Percentiles rank a stretch among this genome's conserved stretches.
Conservation (phyloP, 305 asterid species). For the Fraxinus xanthoxyloides region DNA sequence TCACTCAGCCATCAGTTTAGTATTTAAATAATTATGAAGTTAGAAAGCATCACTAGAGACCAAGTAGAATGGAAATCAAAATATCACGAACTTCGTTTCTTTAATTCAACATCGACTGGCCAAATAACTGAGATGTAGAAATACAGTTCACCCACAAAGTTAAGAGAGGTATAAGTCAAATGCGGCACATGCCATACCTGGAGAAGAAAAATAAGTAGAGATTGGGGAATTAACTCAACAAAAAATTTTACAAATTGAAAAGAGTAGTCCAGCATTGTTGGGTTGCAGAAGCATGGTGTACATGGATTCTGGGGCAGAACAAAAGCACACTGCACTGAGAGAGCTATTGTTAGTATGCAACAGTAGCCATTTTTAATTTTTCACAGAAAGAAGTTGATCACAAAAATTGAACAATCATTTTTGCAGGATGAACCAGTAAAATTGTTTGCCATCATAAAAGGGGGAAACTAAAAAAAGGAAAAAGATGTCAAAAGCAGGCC, state of each 20-base stretch:
- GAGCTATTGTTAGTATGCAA: not conserved
- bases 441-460: not conserved
- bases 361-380: not conserved
- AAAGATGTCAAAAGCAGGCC: not conserved
- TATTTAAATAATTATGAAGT: not conserved
- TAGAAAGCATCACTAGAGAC: not conserved
- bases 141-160: not conserved
- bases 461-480: not conserved
- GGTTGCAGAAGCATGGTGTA: conserved; percentile 28
- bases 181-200: not conserved
- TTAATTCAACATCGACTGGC: not conserved
- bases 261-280: conserved; percentile 16
- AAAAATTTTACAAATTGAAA: not conserved
- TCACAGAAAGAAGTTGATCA: not conserved
- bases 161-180: not conserved
- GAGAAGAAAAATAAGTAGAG: not conserved
- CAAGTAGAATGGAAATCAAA: not conserved
- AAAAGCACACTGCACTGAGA: conserved; percentile 36
- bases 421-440: not conserved
- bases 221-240: not conserved
- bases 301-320: not conserved
- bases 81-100: not conserved
- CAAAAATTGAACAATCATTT: not conserved
- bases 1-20: not conserved
- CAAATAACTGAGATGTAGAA: not conserved